phyloP scores from a whole-genome alignment of 495 filamentous ascomycete species.

The Sabuloglossum arenarium region DNA sequence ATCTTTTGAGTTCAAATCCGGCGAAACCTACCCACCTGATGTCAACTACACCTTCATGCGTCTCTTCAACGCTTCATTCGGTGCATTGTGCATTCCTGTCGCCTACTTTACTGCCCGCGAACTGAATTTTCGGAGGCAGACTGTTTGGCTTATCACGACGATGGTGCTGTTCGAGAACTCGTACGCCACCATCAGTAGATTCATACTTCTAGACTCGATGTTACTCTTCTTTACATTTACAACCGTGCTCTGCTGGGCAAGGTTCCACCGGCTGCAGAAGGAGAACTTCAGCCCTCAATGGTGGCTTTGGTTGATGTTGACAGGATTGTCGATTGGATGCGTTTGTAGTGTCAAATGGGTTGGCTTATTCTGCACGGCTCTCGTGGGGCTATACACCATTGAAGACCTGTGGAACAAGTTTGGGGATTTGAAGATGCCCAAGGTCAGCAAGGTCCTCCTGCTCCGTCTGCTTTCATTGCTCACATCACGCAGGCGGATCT shows the following conservation, averaged over 20 bases:
- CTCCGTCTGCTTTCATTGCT: neutral
- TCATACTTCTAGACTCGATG: constrained; percentile 97
- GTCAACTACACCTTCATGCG: constrained; percentile 98
- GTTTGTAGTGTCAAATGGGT: constrained; percentile 98
- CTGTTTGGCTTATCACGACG: constrained; percentile 84
- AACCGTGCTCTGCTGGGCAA: constrained; percentile 87
- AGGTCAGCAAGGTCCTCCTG: constrained; percentile 25
- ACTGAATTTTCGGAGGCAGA: constrained; percentile 61
- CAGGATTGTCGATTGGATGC: constrained; percentile 84
- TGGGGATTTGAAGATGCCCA: constrained; percentile 77
- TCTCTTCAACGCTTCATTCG: constrained; percentile 89
- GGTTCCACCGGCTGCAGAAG: constrained; percentile 71
- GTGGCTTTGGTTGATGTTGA: constrained; percentile 82
- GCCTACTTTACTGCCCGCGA: constrained; percentile 90
- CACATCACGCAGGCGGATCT: constrained; percentile 32
- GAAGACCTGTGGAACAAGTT: constrained; percentile 99
- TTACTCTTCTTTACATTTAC: constrained; percentile 94
- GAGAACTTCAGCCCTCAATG: constrained; percentile 74
- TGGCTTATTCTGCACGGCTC: constrained; percentile 78
- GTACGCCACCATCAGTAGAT: constrained; percentile 94
- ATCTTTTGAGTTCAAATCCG: constrained; percentile 98
- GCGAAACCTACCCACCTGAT: constrained; percentile 81
- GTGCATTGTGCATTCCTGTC: constrained; percentile 75
- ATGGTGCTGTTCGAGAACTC: constrained; percentile 98
- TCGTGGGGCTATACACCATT: constrained; percentile 87